A percentile compares a stretch with the other conserved stretches of the same genome.
Evolutionary conservation across 108 stramenopile species (phyloP).

Genomic region (Stephanodiscus minutulus): DNA sequence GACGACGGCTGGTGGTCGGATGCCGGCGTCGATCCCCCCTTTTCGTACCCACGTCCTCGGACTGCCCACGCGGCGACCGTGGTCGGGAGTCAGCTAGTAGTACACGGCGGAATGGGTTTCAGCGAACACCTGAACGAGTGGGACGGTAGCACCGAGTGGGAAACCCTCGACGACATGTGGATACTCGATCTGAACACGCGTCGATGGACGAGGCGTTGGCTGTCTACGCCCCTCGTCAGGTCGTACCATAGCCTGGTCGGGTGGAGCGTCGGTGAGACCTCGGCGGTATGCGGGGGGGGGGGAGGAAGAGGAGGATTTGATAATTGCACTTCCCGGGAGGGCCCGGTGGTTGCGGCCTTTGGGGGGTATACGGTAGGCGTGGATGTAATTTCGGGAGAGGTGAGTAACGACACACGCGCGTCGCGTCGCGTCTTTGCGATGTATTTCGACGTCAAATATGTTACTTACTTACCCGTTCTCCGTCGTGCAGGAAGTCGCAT

Average conservation of each 20-base stretch:
- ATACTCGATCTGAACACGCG: slow-evolving; percentile 46
- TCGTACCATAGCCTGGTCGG: slow-evolving; percentile 57
- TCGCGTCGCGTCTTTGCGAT: background rate
- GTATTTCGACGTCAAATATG: background rate
- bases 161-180: slow-evolving; percentile 54
- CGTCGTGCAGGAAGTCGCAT: slow-evolving; percentile 38
- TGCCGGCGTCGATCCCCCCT: slow-evolving; percentile 13
- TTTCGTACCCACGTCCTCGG: slow-evolving; percentile 34
- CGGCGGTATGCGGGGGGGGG: too few relatives aligned
- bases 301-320: slow-evolving; percentile 19
- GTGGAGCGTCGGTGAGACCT: slow-evolving; percentile 42
- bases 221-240: slow-evolving; percentile 40
- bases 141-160: slow-evolving; percentile 50
- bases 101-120: slow-evolving; percentile 55
- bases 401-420: background rate
- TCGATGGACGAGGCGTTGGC: slow-evolving; percentile 42
- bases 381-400: slow-evolving; percentile 43
- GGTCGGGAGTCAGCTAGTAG: slow-evolving; percentile 47
- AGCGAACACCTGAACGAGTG: slow-evolving; percentile 30
- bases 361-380: slow-evolving; percentile 51
- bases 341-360: slow-evolving; percentile 41
- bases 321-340: slow-evolving; percentile 45
- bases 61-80: slow-evolving; percentile 61
- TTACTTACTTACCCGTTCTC: background rate
- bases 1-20: slow-evolving; percentile 36